Evolutionary conservation across 352 stramenopile genomes (phyloP).

Genomic region (Phytophthora cryptogea): DNA sequence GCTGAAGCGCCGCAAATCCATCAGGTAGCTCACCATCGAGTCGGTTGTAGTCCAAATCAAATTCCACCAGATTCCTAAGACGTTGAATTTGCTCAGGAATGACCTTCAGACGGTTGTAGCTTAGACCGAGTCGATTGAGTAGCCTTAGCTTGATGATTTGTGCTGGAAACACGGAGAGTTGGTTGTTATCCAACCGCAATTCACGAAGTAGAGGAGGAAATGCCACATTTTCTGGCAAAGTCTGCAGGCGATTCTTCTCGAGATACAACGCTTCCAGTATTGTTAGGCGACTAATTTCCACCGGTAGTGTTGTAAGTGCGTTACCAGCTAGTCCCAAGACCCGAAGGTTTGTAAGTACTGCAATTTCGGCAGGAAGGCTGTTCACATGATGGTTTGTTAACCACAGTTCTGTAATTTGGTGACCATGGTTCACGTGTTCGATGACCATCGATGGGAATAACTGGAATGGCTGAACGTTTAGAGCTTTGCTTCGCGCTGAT

Average conservation of each 20-base stretch:
- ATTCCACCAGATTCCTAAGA: constrained; percentile 60
- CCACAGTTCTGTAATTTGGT: constrained; percentile 60
- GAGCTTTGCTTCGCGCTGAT: neutral
- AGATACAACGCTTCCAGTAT: constrained; percentile 65
- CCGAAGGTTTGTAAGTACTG: constrained; percentile 43
- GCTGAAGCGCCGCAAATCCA: constrained; percentile 43
- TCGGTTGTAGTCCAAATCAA: constrained; percentile 70
- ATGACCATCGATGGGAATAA: constrained; percentile 51
- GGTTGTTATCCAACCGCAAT: constrained; percentile 61
- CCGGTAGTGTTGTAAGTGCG: constrained; percentile 46
- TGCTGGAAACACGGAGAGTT: constrained; percentile 47
- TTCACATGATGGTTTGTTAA: constrained; percentile 65
- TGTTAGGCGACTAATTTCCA: constrained; percentile 37
- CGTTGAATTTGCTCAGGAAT: constrained; percentile 55
- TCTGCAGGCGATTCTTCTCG: constrained; percentile 59
- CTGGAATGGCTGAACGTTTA: constrained; percentile 28
- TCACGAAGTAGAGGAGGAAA: constrained; percentile 52
- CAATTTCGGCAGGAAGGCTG: constrained; percentile 51
- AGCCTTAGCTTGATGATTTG: constrained; percentile 57
- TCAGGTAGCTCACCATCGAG: constrained; percentile 46
- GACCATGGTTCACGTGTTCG: constrained; percentile 31
- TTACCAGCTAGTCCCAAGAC: constrained; percentile 71
- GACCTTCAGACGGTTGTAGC: constrained; percentile 50
- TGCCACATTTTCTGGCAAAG: constrained; percentile 37
- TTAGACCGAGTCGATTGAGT: constrained; percentile 62